These are phyloP conservation scores for Apiotrichum mycotoxinovorans DNA, from an alignment of 1,284 basidiomycete genomes.

Conservation along the genomic window DNA sequence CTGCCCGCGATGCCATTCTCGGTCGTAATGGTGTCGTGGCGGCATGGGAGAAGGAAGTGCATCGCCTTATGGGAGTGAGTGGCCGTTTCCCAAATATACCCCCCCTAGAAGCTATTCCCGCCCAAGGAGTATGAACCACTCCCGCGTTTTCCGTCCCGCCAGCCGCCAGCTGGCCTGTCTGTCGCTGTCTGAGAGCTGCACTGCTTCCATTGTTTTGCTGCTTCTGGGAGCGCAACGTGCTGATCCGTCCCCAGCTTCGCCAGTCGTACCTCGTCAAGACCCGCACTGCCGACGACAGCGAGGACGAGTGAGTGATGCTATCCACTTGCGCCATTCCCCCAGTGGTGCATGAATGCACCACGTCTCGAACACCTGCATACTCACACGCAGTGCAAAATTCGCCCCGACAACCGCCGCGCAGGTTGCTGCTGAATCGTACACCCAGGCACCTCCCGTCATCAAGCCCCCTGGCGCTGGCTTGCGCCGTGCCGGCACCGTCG, in stretches of 20 bases:
- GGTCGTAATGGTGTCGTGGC: constrained; percentile 58
- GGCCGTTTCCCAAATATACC: constrained; percentile 42
- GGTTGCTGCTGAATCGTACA: constrained; percentile 61
- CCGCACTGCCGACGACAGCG: constrained; percentile 76
- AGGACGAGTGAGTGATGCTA: constrained; percentile 71
- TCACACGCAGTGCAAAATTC: constrained; percentile 65
- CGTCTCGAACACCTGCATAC: constrained; percentile 1
- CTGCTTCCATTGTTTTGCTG: neutral
- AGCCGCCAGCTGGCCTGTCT: too few species aligned
- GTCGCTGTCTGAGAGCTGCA: too few species aligned
- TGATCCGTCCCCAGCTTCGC: constrained; percentile 59
- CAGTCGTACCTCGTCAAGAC: constrained; percentile 71
- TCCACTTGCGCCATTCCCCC: too few species aligned
- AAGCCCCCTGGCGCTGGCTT: constrained; percentile 16
- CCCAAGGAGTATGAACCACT: too few species aligned
- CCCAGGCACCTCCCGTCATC: constrained; percentile 64
- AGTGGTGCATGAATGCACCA: too few species aligned
- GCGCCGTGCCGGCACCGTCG: constrained; percentile 43
- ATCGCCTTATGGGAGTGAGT: constrained; percentile 36
- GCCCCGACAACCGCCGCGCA: constrained; percentile 59
- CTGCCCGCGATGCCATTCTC: constrained; percentile 52
- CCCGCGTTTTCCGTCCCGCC: too few species aligned
- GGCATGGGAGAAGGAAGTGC: constrained; percentile 60
- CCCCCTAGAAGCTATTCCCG: constrained; percentile 57
- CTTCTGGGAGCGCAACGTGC: too few species aligned